Evolutionary conservation across 1,284 basidiomycete species (phyloP).

Genomic region (Erythrobasidium hasegawianum): DNA sequence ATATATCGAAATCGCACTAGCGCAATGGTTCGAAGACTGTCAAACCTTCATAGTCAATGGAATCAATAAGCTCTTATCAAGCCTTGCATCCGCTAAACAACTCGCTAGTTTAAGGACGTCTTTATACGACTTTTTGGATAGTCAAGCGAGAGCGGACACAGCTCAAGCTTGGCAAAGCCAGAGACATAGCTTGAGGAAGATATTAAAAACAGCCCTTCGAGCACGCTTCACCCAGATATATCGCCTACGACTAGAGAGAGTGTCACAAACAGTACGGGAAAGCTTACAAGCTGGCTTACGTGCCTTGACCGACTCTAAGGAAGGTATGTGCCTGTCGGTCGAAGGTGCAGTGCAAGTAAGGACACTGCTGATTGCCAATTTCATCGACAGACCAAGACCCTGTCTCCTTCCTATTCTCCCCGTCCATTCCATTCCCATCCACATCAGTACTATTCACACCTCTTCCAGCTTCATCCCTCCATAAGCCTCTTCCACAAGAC

Average conservation of each 20-base stretch:
- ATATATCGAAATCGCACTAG: background rate
- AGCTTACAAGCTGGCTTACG: conserved; percentile 8
- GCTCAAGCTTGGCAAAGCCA: background rate
- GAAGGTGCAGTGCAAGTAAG: too few species aligned
- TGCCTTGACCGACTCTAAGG: conserved; percentile 12
- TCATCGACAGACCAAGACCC: conserved; percentile 14
- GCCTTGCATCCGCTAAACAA: conserved; percentile 9
- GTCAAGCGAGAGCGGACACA: background rate
- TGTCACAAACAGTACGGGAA: background rate
- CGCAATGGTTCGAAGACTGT: conserved; percentile 11
- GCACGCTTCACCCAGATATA: conserved; percentile 12
- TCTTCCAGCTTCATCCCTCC: background rate
- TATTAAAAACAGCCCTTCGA: conserved; percentile 3
- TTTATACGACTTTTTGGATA: background rate
- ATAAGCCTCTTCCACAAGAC: background rate
- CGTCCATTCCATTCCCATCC: conserved; percentile 37
- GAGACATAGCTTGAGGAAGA: background rate
- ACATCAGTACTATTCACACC: background rate
- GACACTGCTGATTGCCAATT: background rate
- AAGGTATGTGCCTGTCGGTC: too few species aligned
- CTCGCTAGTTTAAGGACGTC: conserved; percentile 8
- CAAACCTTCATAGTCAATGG: background rate
- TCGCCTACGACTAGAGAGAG: background rate
- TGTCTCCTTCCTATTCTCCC: conserved; percentile 37
- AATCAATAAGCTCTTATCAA: background rate